Percentiles rank a stretch among this genome's conserved stretches.
Conservation (phyloP, 352 stramenopile genomes). For the Heterotrichella gracilis region DNA sequence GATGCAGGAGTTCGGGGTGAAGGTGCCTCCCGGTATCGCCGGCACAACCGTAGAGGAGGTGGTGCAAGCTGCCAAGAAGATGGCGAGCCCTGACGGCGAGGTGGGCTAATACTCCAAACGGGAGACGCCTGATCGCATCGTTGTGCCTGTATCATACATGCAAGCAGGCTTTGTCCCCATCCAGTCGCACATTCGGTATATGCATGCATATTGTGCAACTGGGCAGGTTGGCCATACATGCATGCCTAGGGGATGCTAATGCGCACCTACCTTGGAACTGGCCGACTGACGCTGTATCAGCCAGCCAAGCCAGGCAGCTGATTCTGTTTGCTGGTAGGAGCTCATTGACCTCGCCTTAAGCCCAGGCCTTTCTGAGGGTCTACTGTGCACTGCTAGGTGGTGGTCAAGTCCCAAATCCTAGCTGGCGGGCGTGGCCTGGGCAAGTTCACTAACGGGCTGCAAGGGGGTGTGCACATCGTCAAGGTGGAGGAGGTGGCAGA, state of each 20-base stretch:
- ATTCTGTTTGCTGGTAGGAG: neutral
- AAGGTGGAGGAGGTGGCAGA: constrained; percentile 21
- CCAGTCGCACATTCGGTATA: neutral
- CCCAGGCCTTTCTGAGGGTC: constrained; percentile 20
- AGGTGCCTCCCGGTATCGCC: constrained; percentile 25
- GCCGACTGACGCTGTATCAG: neutral
- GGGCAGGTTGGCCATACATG: too few relatives aligned
- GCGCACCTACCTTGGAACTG: neutral
- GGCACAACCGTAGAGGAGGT: constrained; percentile 39
- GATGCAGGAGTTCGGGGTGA: constrained; percentile 48
- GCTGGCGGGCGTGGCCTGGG: constrained; percentile 66
- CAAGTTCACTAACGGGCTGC: constrained; percentile 68
- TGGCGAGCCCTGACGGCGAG: neutral
- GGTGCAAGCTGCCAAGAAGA: constrained; percentile 22
- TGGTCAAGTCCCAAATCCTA: constrained; percentile 65
- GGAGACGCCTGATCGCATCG: neutral
- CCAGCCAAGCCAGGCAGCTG: neutral
- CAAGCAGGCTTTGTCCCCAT: neutral
- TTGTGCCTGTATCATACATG: neutral
- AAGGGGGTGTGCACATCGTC: constrained; percentile 82
- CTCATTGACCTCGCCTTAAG: neutral
- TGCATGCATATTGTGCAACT: too few relatives aligned
- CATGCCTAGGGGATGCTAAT: neutral
- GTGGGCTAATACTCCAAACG: neutral
- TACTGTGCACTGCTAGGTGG: constrained; percentile 29